phyloP scores from a whole-genome alignment of 352 stramenopile genomes.

The Globisporangium mamillatum region DNA sequence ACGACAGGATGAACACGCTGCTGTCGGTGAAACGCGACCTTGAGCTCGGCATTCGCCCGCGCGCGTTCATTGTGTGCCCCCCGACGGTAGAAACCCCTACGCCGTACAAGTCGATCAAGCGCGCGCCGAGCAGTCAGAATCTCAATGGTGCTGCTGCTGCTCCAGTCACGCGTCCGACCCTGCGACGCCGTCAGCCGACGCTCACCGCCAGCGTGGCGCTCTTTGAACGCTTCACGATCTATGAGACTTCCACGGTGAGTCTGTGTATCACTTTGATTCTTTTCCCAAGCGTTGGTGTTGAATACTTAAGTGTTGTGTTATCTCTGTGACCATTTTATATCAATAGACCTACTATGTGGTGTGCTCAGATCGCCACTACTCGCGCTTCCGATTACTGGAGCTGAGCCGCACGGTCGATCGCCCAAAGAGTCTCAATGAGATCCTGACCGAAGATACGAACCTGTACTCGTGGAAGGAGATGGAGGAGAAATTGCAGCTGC shows the following conservation, averaged over 20 bases:
- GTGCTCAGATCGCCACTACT: constrained; percentile 84
- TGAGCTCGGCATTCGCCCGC: constrained; percentile 53
- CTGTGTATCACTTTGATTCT: neutral
- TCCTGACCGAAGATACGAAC: constrained; percentile 63
- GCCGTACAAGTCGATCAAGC: constrained; percentile 19
- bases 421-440: constrained; percentile 45
- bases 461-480: constrained; percentile 81
- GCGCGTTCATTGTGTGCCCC: constrained; percentile 63
- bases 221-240: constrained; percentile 85
- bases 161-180: constrained; percentile 23
- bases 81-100: constrained; percentile 32
- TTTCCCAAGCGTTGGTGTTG: too few relatives aligned
- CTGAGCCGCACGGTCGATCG: constrained; percentile 67
- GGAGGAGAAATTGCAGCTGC: constrained; percentile 66
- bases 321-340: neutral
- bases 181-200: constrained; percentile 63
- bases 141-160: constrained; percentile 13
- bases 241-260: constrained; percentile 57
- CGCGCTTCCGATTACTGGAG: constrained; percentile 70
- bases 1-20: constrained; percentile 71
- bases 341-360: constrained; percentile 67
- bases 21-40: constrained; percentile 77
- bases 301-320: neutral
- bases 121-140: constrained; percentile 16
- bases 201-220: constrained; percentile 57